Conservation (phyloP, 192 early-diverging fungal species). For the Coemansia sp. region DNA sequence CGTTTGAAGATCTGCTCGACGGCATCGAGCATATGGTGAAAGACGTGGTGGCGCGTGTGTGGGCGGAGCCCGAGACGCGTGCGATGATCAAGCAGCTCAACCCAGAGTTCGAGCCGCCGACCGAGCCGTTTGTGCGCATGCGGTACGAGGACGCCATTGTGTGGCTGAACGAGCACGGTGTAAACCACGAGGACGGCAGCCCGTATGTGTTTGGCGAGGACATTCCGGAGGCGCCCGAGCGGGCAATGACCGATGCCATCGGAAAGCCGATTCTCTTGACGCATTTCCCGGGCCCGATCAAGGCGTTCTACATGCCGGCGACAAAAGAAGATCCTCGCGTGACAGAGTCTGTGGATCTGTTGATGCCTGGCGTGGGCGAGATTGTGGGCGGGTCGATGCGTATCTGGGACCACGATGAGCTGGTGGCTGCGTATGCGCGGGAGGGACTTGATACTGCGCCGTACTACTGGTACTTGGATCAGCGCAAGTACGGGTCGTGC, state of each 20-base stretch:
- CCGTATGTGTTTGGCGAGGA: constrained; percentile 98
- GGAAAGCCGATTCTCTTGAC: constrained; percentile 91
- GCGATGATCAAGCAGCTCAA: constrained; percentile 86
- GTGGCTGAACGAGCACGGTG: constrained; percentile 88
- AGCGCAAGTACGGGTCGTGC: constrained; percentile 96
- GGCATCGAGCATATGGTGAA: constrained; percentile 88
- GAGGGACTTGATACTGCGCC: constrained; percentile 91
- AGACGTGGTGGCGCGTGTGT: constrained; percentile 75
- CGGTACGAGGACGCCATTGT: constrained; percentile 93
- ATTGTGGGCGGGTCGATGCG: constrained; percentile 99
- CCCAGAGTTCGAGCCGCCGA: constrained; percentile 74
- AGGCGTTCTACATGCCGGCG: constrained; percentile 99
- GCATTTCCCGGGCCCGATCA: constrained; percentile 97
- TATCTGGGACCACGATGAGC: constrained; percentile 81
- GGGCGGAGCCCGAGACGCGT: constrained; percentile 71
- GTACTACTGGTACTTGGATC: constrained; percentile 99
- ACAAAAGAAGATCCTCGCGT: constrained; percentile 77
- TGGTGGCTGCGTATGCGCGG: constrained; percentile 79
- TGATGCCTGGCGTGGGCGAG: constrained; percentile 98
- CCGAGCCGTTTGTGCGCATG: constrained; percentile 92
- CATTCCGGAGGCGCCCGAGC: constrained; percentile 97
- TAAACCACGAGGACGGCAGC: constrained; percentile 87
- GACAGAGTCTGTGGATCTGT: constrained; percentile 96
- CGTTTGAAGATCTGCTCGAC: constrained; percentile 86
- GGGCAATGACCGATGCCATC: constrained; percentile 98